Conservation (phyloP, 495 filamentous ascomycete species). For the Penicillium simplicissimum region DNA sequence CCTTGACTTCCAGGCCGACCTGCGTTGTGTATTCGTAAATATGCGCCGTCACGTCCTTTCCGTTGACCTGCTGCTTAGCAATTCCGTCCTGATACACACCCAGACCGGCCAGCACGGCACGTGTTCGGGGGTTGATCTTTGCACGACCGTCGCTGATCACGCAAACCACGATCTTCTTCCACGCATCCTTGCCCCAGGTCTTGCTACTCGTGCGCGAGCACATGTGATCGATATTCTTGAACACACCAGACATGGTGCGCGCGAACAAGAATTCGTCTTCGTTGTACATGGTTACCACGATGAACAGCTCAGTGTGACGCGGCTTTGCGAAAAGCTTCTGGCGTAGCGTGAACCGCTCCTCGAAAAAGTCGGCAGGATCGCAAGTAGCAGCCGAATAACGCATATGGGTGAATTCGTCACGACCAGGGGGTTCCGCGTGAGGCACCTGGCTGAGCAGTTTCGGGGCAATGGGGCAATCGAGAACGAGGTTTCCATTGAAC, state of each 20-base stretch:
- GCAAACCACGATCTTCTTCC: conserved; percentile 99
- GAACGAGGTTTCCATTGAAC: conserved; percentile 94
- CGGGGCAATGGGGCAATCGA: conserved; percentile 95
- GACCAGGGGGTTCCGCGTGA: conserved; percentile 75
- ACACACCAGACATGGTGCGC: conserved; percentile 93
- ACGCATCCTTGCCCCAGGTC: conserved; percentile 97
- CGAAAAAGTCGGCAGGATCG: conserved; percentile 85
- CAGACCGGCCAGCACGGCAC: conserved; percentile 86
- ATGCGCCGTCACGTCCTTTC: conserved; percentile 95
- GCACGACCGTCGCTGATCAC: conserved; percentile 97
- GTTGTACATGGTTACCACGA: conserved; percentile 99
- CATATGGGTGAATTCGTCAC: conserved; percentile 99
- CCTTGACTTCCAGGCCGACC: conserved; percentile 82
- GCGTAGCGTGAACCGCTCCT: conserved; percentile 86
- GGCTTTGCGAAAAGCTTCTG: conserved; percentile 94
- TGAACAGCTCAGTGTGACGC: conserved; percentile 93
- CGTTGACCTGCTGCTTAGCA: conserved; percentile 96
- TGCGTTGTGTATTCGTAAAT: conserved; percentile 99
- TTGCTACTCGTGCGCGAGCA: conserved; percentile 86
- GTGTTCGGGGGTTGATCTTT: conserved; percentile 93
- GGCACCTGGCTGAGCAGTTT: conserved; percentile 81
- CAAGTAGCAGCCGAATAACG: conserved; percentile 96
- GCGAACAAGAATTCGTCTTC: conserved; percentile 97
- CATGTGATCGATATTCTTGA: conserved; percentile 99
- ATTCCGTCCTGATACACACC: conserved; percentile 98